These are phyloP conservation scores for Epichloe festucae DNA, from an alignment of 2,329 filamentous ascomycete genomes.

Conservation along the genomic window DNA sequence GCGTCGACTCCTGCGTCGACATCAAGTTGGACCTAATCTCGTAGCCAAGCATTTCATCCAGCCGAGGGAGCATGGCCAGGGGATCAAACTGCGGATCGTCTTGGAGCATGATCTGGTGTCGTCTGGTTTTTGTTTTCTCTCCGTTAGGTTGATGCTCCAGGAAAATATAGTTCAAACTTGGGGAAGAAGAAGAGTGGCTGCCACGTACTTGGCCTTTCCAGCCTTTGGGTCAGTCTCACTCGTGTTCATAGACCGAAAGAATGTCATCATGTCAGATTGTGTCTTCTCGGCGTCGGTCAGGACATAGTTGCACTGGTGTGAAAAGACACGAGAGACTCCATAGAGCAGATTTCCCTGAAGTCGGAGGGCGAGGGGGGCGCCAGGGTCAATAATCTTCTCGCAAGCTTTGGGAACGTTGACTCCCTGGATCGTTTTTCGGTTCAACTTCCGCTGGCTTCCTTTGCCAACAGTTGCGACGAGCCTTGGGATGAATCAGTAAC, in stretches of 20 bases:
- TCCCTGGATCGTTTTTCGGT: slow-evolving; percentile 73
- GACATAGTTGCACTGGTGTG: slow-evolving; percentile 78
- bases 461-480: slow-evolving; percentile 81
- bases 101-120: slow-evolving; percentile 59
- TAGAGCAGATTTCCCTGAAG: slow-evolving; percentile 82
- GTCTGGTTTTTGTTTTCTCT: slow-evolving; percentile 32
- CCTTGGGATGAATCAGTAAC: slow-evolving; percentile 35
- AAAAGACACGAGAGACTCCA: slow-evolving; percentile 73
- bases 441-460: slow-evolving; percentile 58
- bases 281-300: slow-evolving; percentile 67
- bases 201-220: slow-evolving; percentile 56
- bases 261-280: slow-evolving; percentile 57
- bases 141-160: too few relatives aligned
- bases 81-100: slow-evolving; percentile 68
- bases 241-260: slow-evolving; percentile 41
- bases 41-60: slow-evolving; percentile 23
- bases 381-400: slow-evolving; percentile 68
- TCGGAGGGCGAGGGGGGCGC: slow-evolving; percentile 71
- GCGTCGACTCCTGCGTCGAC: slow-evolving; percentile 24
- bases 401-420: slow-evolving; percentile 83
- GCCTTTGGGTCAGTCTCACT: slow-evolving; percentile 57
- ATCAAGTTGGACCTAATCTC: slow-evolving; percentile 20
- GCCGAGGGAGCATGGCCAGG: slow-evolving; percentile 16
- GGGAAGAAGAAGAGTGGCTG: slow-evolving; percentile 11
- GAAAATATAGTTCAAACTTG: too few relatives aligned